A percentile compares a stretch with the other conserved stretches of the same genome.
phyloP scores from a whole-genome alignment of 176 grass and related monocot species.

The Themeda triandra region DNA sequence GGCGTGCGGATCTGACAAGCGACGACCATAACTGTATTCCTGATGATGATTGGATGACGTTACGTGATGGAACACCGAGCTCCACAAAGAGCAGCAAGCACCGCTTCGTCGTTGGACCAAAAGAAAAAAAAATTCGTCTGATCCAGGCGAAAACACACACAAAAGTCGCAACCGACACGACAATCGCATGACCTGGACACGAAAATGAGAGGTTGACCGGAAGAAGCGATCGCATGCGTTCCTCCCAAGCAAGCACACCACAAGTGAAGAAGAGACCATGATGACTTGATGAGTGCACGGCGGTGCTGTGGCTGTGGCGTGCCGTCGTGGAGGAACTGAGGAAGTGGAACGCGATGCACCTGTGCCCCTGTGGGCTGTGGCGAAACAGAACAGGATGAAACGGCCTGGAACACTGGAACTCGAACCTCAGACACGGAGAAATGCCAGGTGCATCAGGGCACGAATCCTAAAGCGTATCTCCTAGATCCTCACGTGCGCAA shows the following conservation, averaged over 20 bases:
- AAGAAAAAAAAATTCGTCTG: not conserved
- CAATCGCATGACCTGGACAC: not conserved
- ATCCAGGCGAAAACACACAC: not conserved
- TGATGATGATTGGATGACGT: constrained; percentile 10
- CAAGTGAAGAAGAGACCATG: not conserved
- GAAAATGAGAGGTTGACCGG: not conserved
- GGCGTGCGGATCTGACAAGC: not conserved
- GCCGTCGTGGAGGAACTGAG: not conserved
- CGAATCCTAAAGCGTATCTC: too few species aligned
- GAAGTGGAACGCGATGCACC: not conserved
- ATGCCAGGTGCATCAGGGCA: too few species aligned
- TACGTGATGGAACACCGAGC: not conserved
- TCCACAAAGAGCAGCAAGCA: not conserved
- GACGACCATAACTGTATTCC: not conserved
- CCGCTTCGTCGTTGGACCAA: too few species aligned
- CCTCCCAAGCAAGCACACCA: not conserved
- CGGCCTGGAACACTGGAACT: too few species aligned
- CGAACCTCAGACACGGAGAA: too few species aligned
- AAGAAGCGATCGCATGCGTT: not conserved
- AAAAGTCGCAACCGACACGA: not conserved
- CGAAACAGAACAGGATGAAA: too few species aligned
- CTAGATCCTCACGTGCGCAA: too few species aligned
- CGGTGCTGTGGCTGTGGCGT: not conserved
- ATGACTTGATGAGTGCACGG: not conserved
- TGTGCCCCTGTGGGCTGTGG: not conserved